Conservation (phyloP, 1,284 basidiomycete species). For the Malassezia dermatis region DNA sequence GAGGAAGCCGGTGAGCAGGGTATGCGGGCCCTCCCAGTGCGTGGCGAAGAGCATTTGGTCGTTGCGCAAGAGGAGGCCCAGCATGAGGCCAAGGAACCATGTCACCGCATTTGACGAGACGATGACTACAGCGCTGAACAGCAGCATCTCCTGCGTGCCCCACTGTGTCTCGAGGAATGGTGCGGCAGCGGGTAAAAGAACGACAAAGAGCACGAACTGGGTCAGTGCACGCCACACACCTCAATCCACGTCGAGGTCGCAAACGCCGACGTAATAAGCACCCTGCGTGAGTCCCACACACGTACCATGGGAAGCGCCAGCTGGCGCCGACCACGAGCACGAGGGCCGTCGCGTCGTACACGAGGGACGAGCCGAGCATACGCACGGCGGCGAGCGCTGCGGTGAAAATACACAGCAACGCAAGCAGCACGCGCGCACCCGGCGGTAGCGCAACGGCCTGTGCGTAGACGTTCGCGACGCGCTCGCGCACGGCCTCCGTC, state of each 20-base stretch:
- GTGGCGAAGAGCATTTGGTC: slow-evolving; percentile 57
- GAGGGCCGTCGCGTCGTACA: slow-evolving; percentile 60
- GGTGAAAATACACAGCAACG: slow-evolving; percentile 5
- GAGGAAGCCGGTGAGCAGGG: slow-evolving; percentile 75
- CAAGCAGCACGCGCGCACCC: slow-evolving; percentile 35
- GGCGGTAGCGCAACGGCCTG: slow-evolving; percentile 4
- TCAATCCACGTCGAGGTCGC: slow-evolving; percentile 76
- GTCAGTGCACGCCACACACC: neutral
- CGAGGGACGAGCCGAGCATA: slow-evolving; percentile 36
- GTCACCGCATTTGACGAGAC: slow-evolving; percentile 37
- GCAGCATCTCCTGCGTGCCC: slow-evolving; percentile 73
- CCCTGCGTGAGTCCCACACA: slow-evolving; percentile 53
- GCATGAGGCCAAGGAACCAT: slow-evolving; percentile 30
- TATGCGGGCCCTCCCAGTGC: slow-evolving; percentile 81
- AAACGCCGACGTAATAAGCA: slow-evolving; percentile 71
- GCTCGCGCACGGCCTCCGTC: neutral
- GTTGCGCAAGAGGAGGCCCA: slow-evolving; percentile 32
- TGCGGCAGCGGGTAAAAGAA: slow-evolving; percentile 69
- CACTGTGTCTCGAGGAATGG: slow-evolving; percentile 86
- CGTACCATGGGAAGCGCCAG: slow-evolving; percentile 64
- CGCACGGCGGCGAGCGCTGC: slow-evolving; percentile 10
- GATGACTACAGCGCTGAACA: slow-evolving; percentile 66
- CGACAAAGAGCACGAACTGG: slow-evolving; percentile 62
- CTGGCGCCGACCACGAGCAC: slow-evolving; percentile 73
- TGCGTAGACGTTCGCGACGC: neutral